Base-by-base conservation (phyloP, 306 rosid species). In the Fagus crenata region DNA sequence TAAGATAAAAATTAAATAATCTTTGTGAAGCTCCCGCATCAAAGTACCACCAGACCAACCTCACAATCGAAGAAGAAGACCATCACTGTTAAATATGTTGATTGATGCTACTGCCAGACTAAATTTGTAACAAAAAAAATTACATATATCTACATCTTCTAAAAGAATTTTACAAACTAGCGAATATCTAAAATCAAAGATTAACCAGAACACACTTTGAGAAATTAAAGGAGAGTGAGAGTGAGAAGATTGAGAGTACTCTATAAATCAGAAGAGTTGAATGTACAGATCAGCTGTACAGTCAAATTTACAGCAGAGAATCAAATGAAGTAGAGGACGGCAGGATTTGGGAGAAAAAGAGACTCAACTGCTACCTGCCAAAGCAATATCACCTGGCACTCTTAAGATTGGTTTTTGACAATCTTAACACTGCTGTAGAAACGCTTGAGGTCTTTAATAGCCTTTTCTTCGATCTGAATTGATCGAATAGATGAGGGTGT, bases 391-490 rank as follows among this genome's bases (percentile, higher is more conserved):
- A 54, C 64, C 59, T 37, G 76, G 59, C 73, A 14, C 77, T 67
- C 51, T 77, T 36, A 92, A 72, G 74, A 70, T 60, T 75, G 84
- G 79, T 84, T 95, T 76, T 82, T 90, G 67, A 90, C 93, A 78
- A 95, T 87, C 89, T 89, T 90, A 76, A 92, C 98, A 36, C 89
- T 86, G 84, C 80, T 88, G 78, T 95, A 95, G 91, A 95, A 89
- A 78, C 97, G 98, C 87, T 88, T 89, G 69, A 95, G 97, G 76
- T 95, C 98, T 88, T 92, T 95, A 82, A 95, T 92, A n/a, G 97
- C 98, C 86, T 87, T 90, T 80, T 95, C 97, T 85, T 95, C 97
- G 0, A 90, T 92, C 88, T 95, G 98, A 80, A 95, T 95, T 1
- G 97, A 90, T n/a, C 97, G 93, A 49, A 95, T 79, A 2, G 98